Evolutionary conservation across 2,329 filamentous ascomycete genomes (phyloP).

Genomic region (Clonostachys rhizophaga): DNA sequence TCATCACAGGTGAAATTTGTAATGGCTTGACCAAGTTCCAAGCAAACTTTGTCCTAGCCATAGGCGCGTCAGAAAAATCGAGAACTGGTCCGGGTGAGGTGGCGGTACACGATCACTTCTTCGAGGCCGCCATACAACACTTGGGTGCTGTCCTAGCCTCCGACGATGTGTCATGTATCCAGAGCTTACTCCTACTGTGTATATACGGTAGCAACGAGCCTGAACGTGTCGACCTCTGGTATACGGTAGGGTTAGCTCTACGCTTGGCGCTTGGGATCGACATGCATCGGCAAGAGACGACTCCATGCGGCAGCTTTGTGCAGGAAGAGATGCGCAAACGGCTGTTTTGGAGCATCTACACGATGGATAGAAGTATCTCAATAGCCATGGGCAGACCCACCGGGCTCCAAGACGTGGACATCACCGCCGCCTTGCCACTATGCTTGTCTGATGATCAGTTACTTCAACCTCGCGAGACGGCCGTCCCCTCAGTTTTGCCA

Average conservation of each 20-base stretch:
- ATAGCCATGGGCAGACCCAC: constrained; percentile 15
- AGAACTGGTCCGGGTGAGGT: constrained; percentile 7
- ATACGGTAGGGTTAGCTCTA: constrained; percentile 12
- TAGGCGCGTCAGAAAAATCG: constrained; percentile 3
- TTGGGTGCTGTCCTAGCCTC: constrained; percentile 4
- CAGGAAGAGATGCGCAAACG: constrained; percentile 15
- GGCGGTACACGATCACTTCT: background rate
- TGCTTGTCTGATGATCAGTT: background rate
- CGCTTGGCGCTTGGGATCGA: constrained; percentile 12
- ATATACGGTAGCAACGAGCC: constrained; percentile 18
- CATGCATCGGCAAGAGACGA: constrained; percentile 6
- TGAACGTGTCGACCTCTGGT: constrained; percentile 15
- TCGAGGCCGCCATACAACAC: background rate
- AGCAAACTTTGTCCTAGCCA: constrained; percentile 14
- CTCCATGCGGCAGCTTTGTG: background rate
- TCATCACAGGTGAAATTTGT: background rate
- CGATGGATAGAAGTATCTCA: constrained; percentile 14
- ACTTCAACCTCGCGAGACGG: background rate
- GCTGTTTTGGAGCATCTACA: constrained; percentile 20
- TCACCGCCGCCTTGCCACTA: constrained; percentile 8
- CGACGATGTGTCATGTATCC: constrained; percentile 13
- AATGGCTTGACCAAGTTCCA: constrained; percentile 7
- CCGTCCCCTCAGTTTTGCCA: constrained; percentile 2
- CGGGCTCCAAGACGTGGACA: constrained; percentile 13
- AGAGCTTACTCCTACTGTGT: constrained; percentile 13